phyloP scores from a whole-genome alignment of 1,284 basidiomycete species.

The Puccinia novopanici region DNA sequence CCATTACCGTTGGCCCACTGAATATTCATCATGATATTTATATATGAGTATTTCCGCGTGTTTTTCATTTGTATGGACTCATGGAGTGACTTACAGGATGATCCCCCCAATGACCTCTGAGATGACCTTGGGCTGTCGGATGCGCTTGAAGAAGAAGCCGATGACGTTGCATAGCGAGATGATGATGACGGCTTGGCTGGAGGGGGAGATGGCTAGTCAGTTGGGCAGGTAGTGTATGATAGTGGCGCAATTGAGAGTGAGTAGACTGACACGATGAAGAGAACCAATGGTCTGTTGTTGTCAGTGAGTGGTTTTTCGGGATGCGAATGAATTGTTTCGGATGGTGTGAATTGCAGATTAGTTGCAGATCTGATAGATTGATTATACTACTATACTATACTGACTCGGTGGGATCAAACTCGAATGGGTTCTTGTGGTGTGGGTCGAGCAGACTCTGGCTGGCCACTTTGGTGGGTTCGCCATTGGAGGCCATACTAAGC shows the following conservation, averaged over 20 bases:
- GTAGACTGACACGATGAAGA: slow-evolving; percentile 43
- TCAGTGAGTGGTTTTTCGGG: too few relatives aligned
- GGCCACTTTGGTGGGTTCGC: slow-evolving; percentile 29
- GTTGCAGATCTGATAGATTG: neutral
- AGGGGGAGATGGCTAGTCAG: neutral
- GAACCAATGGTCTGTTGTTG: slow-evolving; percentile 42
- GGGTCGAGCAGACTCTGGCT: slow-evolving; percentile 46
- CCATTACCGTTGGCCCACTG: slow-evolving; percentile 50
- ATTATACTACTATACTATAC: neutral
- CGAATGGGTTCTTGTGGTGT: slow-evolving; percentile 49
- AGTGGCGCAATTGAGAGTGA: neutral
- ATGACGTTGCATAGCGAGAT: slow-evolving; percentile 74
- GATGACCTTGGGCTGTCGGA: slow-evolving; percentile 81
- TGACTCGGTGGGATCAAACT: slow-evolving; percentile 48
- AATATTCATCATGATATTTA: too few relatives aligned
- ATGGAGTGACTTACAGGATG: slow-evolving; percentile 62
- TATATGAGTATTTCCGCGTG: too few relatives aligned
- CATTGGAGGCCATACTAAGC: too few relatives aligned
- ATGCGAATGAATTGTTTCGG: too few relatives aligned
- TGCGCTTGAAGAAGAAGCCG: slow-evolving; percentile 66
- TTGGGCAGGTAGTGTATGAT: neutral
- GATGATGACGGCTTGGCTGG: slow-evolving; percentile 66
- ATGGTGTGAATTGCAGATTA: too few relatives aligned
- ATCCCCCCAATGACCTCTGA: slow-evolving; percentile 84
- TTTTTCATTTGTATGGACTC: neutral